Percentiles rank a stretch among this genome's conserved stretches.
These are phyloP conservation scores for Cubamyces lactineus DNA, from an alignment of 768 basidiomycete species.

Conservation along the genomic window DNA sequence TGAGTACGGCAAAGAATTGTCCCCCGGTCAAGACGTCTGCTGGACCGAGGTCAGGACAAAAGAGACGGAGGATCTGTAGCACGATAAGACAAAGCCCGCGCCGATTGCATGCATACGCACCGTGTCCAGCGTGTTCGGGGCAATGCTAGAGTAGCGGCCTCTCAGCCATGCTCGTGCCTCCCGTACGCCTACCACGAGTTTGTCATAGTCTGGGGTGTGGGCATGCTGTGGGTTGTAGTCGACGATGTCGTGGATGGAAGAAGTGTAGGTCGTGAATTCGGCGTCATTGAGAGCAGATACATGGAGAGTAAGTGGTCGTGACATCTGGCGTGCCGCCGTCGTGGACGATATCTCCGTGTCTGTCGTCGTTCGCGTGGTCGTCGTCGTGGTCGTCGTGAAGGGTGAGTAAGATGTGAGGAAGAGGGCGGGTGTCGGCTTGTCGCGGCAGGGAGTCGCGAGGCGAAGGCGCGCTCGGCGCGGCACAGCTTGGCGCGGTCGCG, in stretches of 20 bases:
- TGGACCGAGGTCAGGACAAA: conserved; percentile 56
- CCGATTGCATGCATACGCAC: conserved; percentile 43
- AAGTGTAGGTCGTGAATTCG: conserved; percentile 71
- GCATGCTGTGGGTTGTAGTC: conserved; percentile 26
- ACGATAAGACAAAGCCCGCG: background rate
- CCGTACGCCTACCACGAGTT: conserved; percentile 55
- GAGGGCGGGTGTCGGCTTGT: background rate
- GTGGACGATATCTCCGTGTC: background rate
- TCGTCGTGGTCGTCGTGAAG: background rate
- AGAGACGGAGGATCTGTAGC: conserved; percentile 64
- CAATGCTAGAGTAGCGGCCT: conserved; percentile 64
- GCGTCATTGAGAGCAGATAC: conserved; percentile 74
- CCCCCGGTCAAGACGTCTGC: conserved; percentile 62
- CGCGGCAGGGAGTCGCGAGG: conserved; percentile 16
- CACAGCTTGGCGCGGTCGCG: conserved; percentile 17
- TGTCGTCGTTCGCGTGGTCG: conserved; percentile 7
- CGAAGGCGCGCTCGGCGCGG: conserved; percentile 17
- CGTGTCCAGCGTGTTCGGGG: conserved; percentile 56
- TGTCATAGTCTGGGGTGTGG: conserved; percentile 58
- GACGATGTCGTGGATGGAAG: conserved; percentile 50
- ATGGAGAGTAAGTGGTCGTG: conserved; percentile 64
- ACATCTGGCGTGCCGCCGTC: conserved; percentile 36
- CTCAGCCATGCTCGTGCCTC: conserved; percentile 78
- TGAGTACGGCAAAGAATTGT: conserved; percentile 76
- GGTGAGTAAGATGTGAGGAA: background rate